Evolutionary conservation across 805 yeast genomes (phyloP).

Genomic region (Millerozyma miso): DNA sequence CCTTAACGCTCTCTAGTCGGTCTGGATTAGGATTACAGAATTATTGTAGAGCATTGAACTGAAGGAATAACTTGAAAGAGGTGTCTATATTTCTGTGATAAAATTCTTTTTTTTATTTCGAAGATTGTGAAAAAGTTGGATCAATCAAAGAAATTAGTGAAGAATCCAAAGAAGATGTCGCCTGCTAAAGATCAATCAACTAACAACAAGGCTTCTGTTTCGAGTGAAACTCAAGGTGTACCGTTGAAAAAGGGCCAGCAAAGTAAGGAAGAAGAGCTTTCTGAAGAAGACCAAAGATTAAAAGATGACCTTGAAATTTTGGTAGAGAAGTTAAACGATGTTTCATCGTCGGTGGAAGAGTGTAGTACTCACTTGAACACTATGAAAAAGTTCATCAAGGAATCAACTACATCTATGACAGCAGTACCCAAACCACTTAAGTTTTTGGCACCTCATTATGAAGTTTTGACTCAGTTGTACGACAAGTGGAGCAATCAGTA

Average conservation of each 20-base stretch:
- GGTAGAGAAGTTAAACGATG: constrained; percentile 70
- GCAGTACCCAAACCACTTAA: constrained; percentile 99
- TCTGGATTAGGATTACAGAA: background rate
- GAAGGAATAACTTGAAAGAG: background rate
- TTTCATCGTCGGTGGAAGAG: constrained; percentile 37
- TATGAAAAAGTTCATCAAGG: constrained; percentile 75
- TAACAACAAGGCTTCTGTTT: constrained; percentile 13
- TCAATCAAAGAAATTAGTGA: background rate
- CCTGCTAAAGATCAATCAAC: constrained; percentile 27
- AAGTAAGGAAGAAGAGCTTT: constrained; percentile 69
- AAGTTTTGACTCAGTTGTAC: constrained; percentile 59
- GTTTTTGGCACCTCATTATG: constrained; percentile 85
- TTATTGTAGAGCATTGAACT: background rate
- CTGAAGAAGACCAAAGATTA: constrained; percentile 88
- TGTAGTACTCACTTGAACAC: constrained; percentile 62
- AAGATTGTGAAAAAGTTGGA: background rate
- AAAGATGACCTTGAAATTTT: constrained; percentile 82
- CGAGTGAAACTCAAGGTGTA: constrained; percentile 16
- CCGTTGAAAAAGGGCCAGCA: constrained; percentile 16
- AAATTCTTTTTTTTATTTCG: background rate
- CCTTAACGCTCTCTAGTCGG: background rate
- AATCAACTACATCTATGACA: constrained; percentile 97
- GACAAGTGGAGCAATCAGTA: constrained; percentile 54
- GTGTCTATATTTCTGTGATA: background rate
- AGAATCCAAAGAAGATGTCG: constrained; percentile 22